Percentiles rank a stretch among this genome's conserved stretches.
phyloP scores from a whole-genome alignment of 345 rosid genomes.

The Eucalyptus pumila region DNA sequence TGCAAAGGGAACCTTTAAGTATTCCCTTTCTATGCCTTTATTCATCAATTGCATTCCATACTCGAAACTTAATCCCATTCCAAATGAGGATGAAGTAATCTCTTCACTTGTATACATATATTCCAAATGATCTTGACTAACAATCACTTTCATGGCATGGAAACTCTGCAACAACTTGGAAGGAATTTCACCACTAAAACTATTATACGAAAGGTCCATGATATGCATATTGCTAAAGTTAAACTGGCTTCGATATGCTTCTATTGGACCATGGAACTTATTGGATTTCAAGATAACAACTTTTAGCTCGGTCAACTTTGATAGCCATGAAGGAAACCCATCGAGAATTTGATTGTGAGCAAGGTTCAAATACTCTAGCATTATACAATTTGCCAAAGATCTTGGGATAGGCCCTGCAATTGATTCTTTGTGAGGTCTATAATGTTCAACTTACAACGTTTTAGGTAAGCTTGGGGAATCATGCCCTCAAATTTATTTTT shows the following conservation, averaged over 20 bases:
- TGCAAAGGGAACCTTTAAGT: background rate
- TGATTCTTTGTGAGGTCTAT: background rate
- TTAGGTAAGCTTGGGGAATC: background rate
- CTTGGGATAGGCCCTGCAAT: background rate
- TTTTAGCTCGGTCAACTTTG: background rate
- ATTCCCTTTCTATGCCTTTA: background rate
- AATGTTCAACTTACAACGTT: fast-evolving
- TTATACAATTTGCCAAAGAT: background rate
- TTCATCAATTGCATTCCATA: background rate
- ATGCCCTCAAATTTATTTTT: background rate
- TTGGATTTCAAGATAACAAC: background rate
- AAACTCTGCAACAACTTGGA: background rate
- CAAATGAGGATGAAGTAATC: fast-evolving
- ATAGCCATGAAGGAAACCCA: background rate
- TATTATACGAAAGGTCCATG: background rate
- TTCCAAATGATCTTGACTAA: background rate
- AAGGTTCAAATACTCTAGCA: background rate
- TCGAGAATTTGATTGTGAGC: background rate
- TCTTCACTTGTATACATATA: fast-evolving
- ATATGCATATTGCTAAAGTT: background rate
- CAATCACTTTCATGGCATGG: background rate
- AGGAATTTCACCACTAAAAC: background rate
- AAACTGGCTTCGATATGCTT: background rate
- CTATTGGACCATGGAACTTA: background rate
- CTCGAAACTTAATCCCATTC: fast-evolving